phyloP scores from a whole-genome alignment of 1,284 basidiomycete genomes.

The Ustilago crameri region DNA sequence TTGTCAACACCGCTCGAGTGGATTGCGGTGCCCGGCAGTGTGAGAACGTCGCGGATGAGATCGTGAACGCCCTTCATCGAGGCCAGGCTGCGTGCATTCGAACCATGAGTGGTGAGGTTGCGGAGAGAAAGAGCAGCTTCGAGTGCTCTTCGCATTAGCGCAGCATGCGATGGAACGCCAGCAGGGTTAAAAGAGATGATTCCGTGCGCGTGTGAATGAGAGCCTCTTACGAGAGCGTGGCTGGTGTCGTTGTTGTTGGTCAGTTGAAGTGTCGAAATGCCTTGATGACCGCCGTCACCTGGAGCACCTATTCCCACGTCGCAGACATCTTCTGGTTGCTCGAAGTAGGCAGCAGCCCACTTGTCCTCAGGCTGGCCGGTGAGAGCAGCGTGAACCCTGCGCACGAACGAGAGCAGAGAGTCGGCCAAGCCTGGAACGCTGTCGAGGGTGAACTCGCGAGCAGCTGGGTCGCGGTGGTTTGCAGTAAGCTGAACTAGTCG shows the following conservation, averaged over 20 bases:
- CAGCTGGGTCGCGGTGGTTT: constrained; percentile 26
- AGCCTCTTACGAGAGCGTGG: constrained; percentile 1
- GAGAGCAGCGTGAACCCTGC: constrained; percentile 50
- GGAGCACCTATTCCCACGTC: constrained; percentile 56
- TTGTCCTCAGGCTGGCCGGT: constrained; percentile 31
- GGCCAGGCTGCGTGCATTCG: constrained; percentile 43
- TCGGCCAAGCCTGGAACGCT: constrained; percentile 58
- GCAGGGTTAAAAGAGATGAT: constrained; percentile 17
- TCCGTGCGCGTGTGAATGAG: background rate
- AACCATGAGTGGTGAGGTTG: constrained; percentile 39
- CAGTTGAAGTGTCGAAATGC: constrained; percentile 13
- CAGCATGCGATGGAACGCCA: constrained; percentile 35
- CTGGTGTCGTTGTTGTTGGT: constrained; percentile 1
- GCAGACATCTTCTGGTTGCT: constrained; percentile 35
- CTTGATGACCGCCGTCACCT: constrained; percentile 42
- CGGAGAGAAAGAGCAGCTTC: constrained; percentile 58
- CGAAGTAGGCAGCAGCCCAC: constrained; percentile 56
- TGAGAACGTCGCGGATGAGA: constrained; percentile 46
- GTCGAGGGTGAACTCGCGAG: constrained; percentile 45
- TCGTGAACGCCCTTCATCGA: constrained; percentile 28
- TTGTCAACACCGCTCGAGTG: background rate
- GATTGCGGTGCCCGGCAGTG: constrained; percentile 19
- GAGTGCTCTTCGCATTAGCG: constrained; percentile 55
- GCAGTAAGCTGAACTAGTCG: constrained; percentile 48
- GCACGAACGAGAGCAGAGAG: constrained; percentile 50